These are phyloP conservation scores for Citrus cavaleriei DNA, from an alignment of 345 rosid genomes.

Conservation along the genomic window DNA sequence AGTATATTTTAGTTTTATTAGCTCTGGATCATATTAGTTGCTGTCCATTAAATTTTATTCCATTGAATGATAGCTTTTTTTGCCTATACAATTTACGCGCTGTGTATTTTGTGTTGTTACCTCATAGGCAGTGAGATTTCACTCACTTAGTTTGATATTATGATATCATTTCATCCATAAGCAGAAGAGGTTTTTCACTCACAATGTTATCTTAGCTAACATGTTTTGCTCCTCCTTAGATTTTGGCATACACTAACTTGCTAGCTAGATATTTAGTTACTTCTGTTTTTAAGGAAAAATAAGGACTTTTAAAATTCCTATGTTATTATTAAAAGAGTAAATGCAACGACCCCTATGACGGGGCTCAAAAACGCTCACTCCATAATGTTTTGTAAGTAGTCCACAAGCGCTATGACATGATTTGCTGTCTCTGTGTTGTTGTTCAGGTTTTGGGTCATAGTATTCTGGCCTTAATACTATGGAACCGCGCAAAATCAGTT, in stretches of 20 bases:
- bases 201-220: not conserved
- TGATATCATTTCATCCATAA: not conserved
- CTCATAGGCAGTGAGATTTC: not conserved
- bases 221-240: not conserved
- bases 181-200: not conserved
- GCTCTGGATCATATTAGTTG: not conserved
- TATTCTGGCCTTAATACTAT: conserved; percentile 51
- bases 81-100: not conserved
- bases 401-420: not conserved
- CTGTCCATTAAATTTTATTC: not conserved
- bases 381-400: too few species aligned
- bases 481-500: conserved; percentile 73
- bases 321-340: not conserved
- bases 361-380: not conserved
- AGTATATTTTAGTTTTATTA: conserved; percentile 35
- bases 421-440: conserved; percentile 2
- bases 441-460: conserved; percentile 72
- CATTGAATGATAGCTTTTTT: not conserved
- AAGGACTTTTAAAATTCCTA: too few species aligned
- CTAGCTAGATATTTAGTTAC: not conserved
- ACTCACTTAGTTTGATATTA: not conserved
- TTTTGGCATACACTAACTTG: too few species aligned
- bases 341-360: not conserved
- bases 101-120: not conserved
- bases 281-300: too few species aligned